phyloP scores from a whole-genome alignment of 495 filamentous ascomycete species.

The Apodospora peruviana region DNA sequence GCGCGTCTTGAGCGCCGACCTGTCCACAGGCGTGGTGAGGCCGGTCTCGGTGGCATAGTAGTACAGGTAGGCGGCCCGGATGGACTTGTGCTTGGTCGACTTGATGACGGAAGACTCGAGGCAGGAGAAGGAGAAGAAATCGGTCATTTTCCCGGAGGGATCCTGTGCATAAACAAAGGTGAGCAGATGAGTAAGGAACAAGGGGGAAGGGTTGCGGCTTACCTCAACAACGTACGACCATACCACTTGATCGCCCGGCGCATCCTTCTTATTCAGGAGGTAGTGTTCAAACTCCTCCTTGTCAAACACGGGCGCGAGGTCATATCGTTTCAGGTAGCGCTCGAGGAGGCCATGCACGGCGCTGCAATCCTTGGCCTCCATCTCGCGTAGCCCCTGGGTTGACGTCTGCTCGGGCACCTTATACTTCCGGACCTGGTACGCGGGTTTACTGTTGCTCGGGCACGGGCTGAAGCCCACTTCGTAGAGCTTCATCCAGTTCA shows the following conservation, averaged over 20 bases:
- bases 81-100: constrained; percentile 64
- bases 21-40: constrained; percentile 50
- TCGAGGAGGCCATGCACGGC: constrained; percentile 68
- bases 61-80: constrained; percentile 89
- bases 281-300: constrained; percentile 81
- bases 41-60: constrained; percentile 90
- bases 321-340: constrained; percentile 72
- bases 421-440: constrained; percentile 74
- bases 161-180: constrained; percentile 20
- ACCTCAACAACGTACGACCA: constrained; percentile 91
- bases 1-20: constrained; percentile 58
- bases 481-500: constrained; percentile 94
- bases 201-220: constrained; percentile 3
- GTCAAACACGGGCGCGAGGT: constrained; percentile 76
- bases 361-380: constrained; percentile 78
- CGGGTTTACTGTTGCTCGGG: constrained; percentile 72
- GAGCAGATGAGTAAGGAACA: not conserved
- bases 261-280: constrained; percentile 63
- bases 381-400: constrained; percentile 67
- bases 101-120: constrained; percentile 89
- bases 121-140: constrained; percentile 94
- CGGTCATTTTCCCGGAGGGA: constrained; percentile 69
- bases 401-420: constrained; percentile 64
- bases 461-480: constrained; percentile 87
- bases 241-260: constrained; percentile 68